Evolutionary conservation across 768 basidiomycete genomes (phyloP), one percentile per base, ranked within the genome.

Genomic region (Crepidotus variabilis): DNA sequence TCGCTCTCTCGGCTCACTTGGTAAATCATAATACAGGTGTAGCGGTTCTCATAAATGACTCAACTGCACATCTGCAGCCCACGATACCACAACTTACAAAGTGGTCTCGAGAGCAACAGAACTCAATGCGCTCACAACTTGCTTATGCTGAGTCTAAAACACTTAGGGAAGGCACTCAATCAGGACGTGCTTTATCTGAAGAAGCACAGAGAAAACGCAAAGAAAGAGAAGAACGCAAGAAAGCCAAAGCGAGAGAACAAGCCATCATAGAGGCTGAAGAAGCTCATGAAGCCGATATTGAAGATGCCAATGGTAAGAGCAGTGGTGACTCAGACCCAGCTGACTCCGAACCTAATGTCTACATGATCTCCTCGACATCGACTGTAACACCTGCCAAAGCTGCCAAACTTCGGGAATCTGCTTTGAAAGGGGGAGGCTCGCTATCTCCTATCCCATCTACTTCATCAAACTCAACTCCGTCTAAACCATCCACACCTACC

Each of bases 11-110:
- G 56, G 47, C n/a, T 35, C 18, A 13, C 47, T 62, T 55, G 62
- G 60, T 52, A 57, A 48, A 36, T 52, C 56, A 36, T 16, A 16
- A 8, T 52, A 18, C 65, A 97, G 95, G 84, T 32, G 71, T 88
- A 13, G 94, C 90, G 2, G 77, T 87, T 22, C 75, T 98, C 7
- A 73, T 96, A 20, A 85, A 94, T 65, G 89, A 97, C 60, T 75
- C 75, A 16, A 69, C 60, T 10, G 84, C 87, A 0, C 86, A 85
- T 68, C 75, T 63, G 33, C 67, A 73, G 24, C 86, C 87, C 1
- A 72, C 75, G 3, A 28, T 70, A 0, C 61, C 71, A 0, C 77
- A 85, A 35, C 72, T 90, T 6, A 65, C 74, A 43, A 61, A 66
- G 34, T 89, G 89, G 87, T 77, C 79, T 57, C 55, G 66, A 2